Conservation (phyloP, 2,329 filamentous ascomycete genomes). For the Fusarium neocosmosporiellum region DNA sequence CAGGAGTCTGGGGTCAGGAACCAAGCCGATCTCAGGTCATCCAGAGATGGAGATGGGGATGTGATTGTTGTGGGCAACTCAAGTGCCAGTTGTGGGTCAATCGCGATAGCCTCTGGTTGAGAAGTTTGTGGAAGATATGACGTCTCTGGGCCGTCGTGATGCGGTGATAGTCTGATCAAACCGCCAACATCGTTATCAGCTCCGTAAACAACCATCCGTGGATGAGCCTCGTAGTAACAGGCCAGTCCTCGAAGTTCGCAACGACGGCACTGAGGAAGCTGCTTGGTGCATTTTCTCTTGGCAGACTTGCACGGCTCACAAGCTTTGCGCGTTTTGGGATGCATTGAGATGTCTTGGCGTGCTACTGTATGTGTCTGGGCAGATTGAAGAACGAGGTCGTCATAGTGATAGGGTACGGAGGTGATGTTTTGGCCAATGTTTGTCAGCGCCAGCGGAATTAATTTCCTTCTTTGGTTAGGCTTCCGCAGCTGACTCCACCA, state of each 20-base stretch:
- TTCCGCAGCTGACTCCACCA: neutral
- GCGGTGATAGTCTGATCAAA: neutral
- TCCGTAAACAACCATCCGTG: slow-evolving; percentile 17
- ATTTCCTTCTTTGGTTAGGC: slow-evolving; percentile 14
- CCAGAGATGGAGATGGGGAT: neutral
- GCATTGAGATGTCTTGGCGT: neutral
- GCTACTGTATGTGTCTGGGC: too few relatives aligned
- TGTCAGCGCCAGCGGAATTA: neutral
- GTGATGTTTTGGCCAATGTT: neutral
- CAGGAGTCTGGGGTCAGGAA: slow-evolving; percentile 20
- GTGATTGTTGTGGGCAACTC: neutral
- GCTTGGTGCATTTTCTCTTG: slow-evolving; percentile 35
- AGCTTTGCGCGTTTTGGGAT: slow-evolving; percentile 9
- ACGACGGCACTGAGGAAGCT: slow-evolving; percentile 29
- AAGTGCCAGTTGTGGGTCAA: neutral
- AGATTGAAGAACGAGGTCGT: neutral
- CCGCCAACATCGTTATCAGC: neutral
- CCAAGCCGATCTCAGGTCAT: slow-evolving; percentile 28
- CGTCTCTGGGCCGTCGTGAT: neutral
- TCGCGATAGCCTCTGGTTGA: neutral
- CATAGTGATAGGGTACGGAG: neutral
- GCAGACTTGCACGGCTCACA: slow-evolving; percentile 27
- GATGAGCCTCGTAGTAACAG: slow-evolving; percentile 35
- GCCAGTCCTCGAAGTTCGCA: slow-evolving; percentile 25
- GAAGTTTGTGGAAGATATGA: neutral